These are phyloP conservation scores for Coemansia sp. DNA, from an alignment of 192 early-diverging fungal species.

Conservation along the genomic window DNA sequence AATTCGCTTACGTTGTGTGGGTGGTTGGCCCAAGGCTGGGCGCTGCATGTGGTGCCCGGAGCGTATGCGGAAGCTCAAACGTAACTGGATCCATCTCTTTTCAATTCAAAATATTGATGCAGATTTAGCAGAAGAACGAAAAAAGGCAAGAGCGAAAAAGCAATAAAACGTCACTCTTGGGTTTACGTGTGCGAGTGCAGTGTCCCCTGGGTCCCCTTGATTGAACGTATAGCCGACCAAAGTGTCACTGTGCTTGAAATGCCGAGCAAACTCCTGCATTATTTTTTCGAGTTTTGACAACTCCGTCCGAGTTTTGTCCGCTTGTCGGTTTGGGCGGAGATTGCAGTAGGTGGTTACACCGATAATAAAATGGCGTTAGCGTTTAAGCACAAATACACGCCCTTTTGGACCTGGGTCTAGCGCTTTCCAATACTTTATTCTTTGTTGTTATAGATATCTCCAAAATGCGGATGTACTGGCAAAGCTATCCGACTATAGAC, in stretches of 20 bases:
- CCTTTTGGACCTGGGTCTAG: background rate
- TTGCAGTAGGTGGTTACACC: too few species aligned
- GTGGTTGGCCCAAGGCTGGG: conserved; percentile 52
- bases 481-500: background rate
- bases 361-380: background rate
- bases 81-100: conserved; percentile 32
- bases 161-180: conserved; percentile 4
- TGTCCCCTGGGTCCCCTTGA: conserved; percentile 6
- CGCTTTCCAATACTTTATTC: background rate
- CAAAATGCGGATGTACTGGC: background rate
- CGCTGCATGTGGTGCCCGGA: conserved; percentile 37
- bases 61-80: conserved; percentile 32
- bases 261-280: background rate
- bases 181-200: conserved; percentile 2
- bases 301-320: too few species aligned
- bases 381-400: background rate
- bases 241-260: background rate
- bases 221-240: background rate
- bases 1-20: conserved; percentile 58
- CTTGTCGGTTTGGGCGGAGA: too few species aligned
- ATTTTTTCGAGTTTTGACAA: too few species aligned
- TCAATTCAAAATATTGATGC: background rate
- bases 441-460: background rate
- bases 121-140: background rate
- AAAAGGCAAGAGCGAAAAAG: background rate